Evolutionary conservation across 2,329 filamentous ascomycete genomes (phyloP), one percentile per base, ranked within the genome.

Genomic region (Falciphora oryzae): DNA sequence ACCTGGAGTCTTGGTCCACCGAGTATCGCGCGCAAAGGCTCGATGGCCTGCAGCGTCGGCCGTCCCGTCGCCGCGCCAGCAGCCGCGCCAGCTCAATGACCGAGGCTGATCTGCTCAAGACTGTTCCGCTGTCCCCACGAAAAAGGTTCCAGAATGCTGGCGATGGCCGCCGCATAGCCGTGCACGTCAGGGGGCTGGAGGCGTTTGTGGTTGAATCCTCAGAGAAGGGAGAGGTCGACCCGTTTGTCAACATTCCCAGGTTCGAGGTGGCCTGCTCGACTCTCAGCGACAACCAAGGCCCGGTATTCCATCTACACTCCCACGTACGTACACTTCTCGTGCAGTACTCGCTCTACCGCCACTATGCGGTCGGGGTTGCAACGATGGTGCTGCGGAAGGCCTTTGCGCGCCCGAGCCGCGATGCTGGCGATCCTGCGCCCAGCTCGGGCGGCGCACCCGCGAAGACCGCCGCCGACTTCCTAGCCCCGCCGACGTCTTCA

Each of bases 291-390:
- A 86, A 86, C 35, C 91, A 96, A 71, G 94, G 93, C 0, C 91
- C 93, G 0, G 83, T 97, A 7, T 91, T 97, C 72, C 92, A 98
- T 72, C 78, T 98, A 58, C 92, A 96, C 69, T 90, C 92, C 0
- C 86, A 90, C 63, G 84, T 95, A 27, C 89, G 90, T 69, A 92
- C 90, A 7, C 78, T 99, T 2, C 86, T 91, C 66, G 72, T 96
- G 10, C 90, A 96, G 62, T 98, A 98, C 73, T 99, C 96, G 0
- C 83, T 99, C 0, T 97, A 96, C 74, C 89, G 93, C 4, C 93
- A 97, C 73, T 99, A 97, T 73, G 90, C 93, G 0, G 83, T 96
- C 31, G 91, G 92, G 1, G 87, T 98, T 66, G 95, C 94, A 11
- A 79, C 84, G 29, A 88, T 88, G 73, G 91, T 96, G 3, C 75